Evolutionary conservation across 495 filamentous ascomycete species (phyloP).

Genomic region (Cryomyces antarcticus): DNA sequence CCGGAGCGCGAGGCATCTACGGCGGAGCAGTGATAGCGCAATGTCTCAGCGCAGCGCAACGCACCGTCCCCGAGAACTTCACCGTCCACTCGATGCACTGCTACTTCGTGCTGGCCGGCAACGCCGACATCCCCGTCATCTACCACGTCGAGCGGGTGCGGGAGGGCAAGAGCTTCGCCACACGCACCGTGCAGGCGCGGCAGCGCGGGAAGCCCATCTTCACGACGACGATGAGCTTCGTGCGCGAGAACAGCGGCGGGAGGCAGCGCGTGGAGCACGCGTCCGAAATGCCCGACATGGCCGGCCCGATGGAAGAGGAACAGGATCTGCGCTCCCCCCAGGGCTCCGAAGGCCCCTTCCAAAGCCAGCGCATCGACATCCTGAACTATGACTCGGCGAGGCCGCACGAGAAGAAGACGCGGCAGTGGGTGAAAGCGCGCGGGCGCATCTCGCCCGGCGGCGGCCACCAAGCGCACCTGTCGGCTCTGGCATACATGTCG

Average conservation of each 20-base stretch:
- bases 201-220: conserved; percentile 84
- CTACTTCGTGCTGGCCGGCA: conserved; percentile 89
- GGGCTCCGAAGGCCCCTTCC: conserved; percentile 30
- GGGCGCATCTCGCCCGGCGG: conserved; percentile 51
- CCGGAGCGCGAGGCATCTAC: conserved; percentile 79
- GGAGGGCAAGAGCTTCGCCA: conserved; percentile 76
- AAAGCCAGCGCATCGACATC: conserved; percentile 32
- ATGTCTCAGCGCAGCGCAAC: conserved; percentile 69
- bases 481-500: conserved; percentile 77
- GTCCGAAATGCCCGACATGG: conserved; percentile 31
- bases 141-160: conserved; percentile 87
- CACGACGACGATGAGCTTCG: conserved; percentile 83
- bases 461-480: conserved; percentile 59
- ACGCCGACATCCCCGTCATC: conserved; percentile 64
- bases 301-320: conserved; percentile 12
- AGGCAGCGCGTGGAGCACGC: conserved; percentile 39
- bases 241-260: conserved; percentile 46
- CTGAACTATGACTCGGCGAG: conserved; percentile 18
- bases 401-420: conserved; percentile 34
- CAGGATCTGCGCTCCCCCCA: conserved; percentile 1
- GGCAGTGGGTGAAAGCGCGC: conserved; percentile 62
- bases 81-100: conserved; percentile 90
- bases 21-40: conserved; percentile 88
- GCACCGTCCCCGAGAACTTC: conserved; percentile 63
- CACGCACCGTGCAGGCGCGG: conserved; percentile 83